phyloP scores from a whole-genome alignment of 73 alveolate species.

The Symbiodinium natans region DNA sequence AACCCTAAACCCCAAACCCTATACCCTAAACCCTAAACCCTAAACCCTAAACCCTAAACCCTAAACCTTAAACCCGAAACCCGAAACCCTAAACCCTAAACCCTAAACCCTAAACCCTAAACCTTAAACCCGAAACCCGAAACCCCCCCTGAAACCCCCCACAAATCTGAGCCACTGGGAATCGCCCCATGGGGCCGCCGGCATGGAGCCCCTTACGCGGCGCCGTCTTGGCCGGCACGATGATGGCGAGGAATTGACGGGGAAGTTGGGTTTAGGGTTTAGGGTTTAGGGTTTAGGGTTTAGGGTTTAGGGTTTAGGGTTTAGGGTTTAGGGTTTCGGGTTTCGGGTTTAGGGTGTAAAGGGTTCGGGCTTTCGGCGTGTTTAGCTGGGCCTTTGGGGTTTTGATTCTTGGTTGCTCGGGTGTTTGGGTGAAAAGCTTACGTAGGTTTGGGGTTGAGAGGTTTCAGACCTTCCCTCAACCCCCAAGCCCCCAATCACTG shows the following conservation, averaged over 20 bases:
- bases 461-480: too few relatives aligned
- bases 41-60: background rate
- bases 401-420: too few relatives aligned
- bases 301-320: too few relatives aligned
- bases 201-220: background rate
- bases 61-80: background rate
- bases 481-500: too few relatives aligned
- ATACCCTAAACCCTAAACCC: background rate
- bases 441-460: too few relatives aligned
- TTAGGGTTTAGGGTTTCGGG: too few relatives aligned
- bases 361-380: too few relatives aligned
- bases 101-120: background rate
- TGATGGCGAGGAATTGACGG: background rate
- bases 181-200: background rate
- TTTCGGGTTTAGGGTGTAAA: too few relatives aligned
- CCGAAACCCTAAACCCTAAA: background rate
- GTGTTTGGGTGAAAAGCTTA: too few relatives aligned
- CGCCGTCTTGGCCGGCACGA: background rate
- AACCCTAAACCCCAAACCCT: background rate
- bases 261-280: too few relatives aligned
- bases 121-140: background rate
- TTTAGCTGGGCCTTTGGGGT: too few relatives aligned
- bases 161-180: background rate
- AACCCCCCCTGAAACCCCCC: background rate
- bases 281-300: too few relatives aligned